Percentiles rank a stretch among this genome's conserved stretches.
phyloP scores from a whole-genome alignment of 2,329 filamentous ascomycete species.

The Colletotrichum destructivum region DNA sequence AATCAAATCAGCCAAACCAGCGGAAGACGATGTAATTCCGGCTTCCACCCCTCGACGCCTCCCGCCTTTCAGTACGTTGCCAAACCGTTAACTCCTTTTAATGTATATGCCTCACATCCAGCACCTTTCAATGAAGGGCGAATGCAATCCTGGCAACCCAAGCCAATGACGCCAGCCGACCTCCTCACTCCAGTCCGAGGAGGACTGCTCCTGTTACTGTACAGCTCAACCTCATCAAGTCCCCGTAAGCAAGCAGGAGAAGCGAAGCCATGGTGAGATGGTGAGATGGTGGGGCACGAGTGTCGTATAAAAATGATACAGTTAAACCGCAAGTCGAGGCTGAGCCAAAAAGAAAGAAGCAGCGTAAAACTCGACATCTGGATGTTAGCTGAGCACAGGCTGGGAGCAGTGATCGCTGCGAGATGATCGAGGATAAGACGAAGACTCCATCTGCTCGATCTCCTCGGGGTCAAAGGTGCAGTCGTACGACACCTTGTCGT shows the following conservation, averaged over 20 bases:
- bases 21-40: slow-evolving; percentile 17
- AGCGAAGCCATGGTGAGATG: slow-evolving; percentile 18
- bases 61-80: slow-evolving; percentile 42
- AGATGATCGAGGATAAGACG: not conserved
- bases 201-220: slow-evolving; percentile 26
- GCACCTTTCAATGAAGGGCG: slow-evolving; percentile 34
- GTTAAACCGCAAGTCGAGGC: slow-evolving; percentile 19
- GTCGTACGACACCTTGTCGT: slow-evolving; percentile 31
- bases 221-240: slow-evolving; percentile 22
- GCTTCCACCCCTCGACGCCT: slow-evolving; percentile 35
- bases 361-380: not conserved
- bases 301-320: slow-evolving; percentile 41
- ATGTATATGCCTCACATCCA: slow-evolving; percentile 58
- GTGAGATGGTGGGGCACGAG: slow-evolving; percentile 15
- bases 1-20: slow-evolving; percentile 44
- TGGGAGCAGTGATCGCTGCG: not conserved
- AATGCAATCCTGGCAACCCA: slow-evolving; percentile 33
- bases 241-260: slow-evolving; percentile 1
- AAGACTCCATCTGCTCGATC: not conserved
- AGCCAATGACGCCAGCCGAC: slow-evolving; percentile 38
- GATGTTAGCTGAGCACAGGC: not conserved
- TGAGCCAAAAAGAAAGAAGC: not conserved
- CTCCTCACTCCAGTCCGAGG: slow-evolving; percentile 22
- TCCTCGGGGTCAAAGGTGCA: not conserved
- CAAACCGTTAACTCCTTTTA: slow-evolving; percentile 60